Percentiles rank a stretch among this genome's conserved stretches.
phyloP scores from a whole-genome alignment of 2,329 filamentous ascomycete genomes.

The Berkeleyomyces basicola region DNA sequence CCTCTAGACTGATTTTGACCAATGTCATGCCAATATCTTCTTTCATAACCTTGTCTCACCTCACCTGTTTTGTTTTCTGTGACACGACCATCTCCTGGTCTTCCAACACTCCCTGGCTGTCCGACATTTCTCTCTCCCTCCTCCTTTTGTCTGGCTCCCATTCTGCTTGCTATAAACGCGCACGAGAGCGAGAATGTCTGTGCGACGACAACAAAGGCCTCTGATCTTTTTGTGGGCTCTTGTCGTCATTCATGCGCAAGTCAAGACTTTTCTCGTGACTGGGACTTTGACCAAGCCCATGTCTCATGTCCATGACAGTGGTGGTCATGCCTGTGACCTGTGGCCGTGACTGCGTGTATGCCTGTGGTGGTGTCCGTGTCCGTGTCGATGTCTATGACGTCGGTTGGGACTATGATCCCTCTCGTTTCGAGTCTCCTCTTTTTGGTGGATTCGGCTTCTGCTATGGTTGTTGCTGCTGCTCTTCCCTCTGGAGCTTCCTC shows the following conservation, averaged over 20 bases:
- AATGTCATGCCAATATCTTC: background rate
- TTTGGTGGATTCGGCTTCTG: background rate
- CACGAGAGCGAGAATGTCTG: background rate
- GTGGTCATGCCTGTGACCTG: background rate
- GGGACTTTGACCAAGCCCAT: background rate
- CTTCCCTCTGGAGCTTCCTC: background rate
- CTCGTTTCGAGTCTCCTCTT: conserved; percentile 12
- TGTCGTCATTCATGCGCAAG: background rate
- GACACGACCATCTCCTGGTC: background rate
- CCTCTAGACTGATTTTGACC: conserved; percentile 1
- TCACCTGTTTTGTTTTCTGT: background rate
- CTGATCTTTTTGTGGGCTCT: background rate
- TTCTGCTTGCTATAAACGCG: background rate
- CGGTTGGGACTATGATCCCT: conserved; percentile 1
- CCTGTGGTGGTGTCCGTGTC: conserved; percentile 8
- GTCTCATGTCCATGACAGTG: background rate
- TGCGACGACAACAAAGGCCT: background rate
- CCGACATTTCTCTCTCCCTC: background rate
- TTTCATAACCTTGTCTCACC: background rate
- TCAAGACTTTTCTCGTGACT: background rate
- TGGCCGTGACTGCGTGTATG: background rate
- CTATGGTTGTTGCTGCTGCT: background rate
- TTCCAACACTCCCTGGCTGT: background rate
- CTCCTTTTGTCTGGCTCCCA: background rate
- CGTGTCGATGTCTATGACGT: conserved; percentile 15